Evolutionary conservation across 2,329 filamentous ascomycete genomes (phyloP), one percentile per base, ranked within the genome.

Genomic region (Aspergillus sp.): DNA sequence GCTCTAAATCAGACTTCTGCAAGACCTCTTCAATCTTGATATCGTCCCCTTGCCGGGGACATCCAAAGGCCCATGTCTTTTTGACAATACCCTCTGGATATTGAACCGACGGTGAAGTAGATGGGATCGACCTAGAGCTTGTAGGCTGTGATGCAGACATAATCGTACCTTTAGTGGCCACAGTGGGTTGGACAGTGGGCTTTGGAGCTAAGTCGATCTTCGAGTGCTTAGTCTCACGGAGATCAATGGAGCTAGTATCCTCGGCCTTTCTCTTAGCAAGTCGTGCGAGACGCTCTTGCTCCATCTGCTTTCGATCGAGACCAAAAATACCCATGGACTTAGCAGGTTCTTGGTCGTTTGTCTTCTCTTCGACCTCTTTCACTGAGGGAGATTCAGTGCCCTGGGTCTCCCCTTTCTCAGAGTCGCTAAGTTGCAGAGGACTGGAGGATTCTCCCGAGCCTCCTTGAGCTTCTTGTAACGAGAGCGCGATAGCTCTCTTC

Each of bases 11-110:
- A 1, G 85, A 78, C 62, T 86, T 88, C 72, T 96, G 90, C 1
- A 97, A 76, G 0, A 97, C 85, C 73, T 97, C 92, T 69, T 96
- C 91, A 43, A 98, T 87, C 62, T 88, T 95, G 71, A 98, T 91
- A 63, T 96, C 91, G 63, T 92, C 84, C 4, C 80, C 80, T 0
- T 74, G 80, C 38, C 90, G 82, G 1, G 83, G 79, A 64, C 85
- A 86, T 2, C 89, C 87, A 38, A 80, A 80, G 0, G 86, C 87
- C 86, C 90, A 94, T 0, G 95, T 98, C 70, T 90, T 91, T 76
- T 91, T 95, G 50, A 98, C 86, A 0, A 82, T 79, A 1, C 93
- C 94, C 3, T 72, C 66, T 0, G 84, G 82, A 68, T 84, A 89
- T 57, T 82, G 76, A 8, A 74, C 59, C 8, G 66, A 66, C 8